These are phyloP conservation scores for Tothia fuscella DNA, from an alignment of 2,329 filamentous ascomycete species.

Conservation along the genomic window DNA sequence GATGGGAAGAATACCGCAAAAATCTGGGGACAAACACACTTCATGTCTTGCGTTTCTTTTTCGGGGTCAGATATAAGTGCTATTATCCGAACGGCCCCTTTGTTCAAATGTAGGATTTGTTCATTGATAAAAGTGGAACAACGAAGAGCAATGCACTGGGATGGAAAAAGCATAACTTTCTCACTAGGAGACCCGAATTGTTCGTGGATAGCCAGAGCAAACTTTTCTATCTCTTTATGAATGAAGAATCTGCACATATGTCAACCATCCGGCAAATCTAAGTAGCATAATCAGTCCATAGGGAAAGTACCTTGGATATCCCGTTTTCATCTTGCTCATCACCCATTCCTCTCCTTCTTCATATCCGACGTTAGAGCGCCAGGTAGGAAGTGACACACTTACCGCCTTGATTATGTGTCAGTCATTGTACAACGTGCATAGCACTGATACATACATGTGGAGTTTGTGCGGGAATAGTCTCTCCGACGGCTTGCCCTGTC, in stretches of 20 bases:
- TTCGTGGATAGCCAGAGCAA: constrained; percentile 56
- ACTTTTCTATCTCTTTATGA: constrained; percentile 65
- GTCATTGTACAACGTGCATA: background rate
- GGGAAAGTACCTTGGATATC: constrained; percentile 63
- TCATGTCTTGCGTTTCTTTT: constrained; percentile 21
- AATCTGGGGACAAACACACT: constrained; percentile 32
- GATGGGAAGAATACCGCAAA: constrained; percentile 55
- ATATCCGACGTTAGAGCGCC: constrained; percentile 81
- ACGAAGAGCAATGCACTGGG: constrained; percentile 52
- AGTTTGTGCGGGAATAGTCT: constrained; percentile 10
- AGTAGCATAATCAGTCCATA: background rate
- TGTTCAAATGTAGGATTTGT: constrained; percentile 42
- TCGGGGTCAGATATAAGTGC: constrained; percentile 34
- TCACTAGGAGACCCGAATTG: constrained; percentile 51
- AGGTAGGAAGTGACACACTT: constrained; percentile 90
- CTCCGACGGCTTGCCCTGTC: constrained; percentile 10
- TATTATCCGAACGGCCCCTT: constrained; percentile 41
- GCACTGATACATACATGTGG: constrained; percentile 10
- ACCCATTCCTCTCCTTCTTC: constrained; percentile 89
- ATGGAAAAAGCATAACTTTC: constrained; percentile 75
- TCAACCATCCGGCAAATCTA: background rate
- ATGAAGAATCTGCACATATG: constrained; percentile 66
- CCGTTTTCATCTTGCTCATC: constrained; percentile 70
- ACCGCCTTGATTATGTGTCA: too few species aligned
- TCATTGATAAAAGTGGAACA: constrained; percentile 62